Base-by-base conservation (phyloP, 208 protist genomes). In the Crithidia thermophila region DNA sequence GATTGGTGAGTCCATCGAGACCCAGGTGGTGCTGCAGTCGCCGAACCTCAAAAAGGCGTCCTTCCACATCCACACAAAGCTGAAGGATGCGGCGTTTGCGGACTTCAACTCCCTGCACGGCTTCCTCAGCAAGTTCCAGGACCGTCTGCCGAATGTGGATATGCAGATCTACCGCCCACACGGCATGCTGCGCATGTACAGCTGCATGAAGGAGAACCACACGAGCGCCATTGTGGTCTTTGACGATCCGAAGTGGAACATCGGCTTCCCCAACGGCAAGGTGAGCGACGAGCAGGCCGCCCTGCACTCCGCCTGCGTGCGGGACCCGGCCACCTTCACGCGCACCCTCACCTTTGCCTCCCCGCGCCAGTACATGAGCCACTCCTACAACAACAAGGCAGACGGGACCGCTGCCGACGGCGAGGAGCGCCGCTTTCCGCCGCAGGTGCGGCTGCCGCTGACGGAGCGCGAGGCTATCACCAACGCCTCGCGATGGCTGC, bases 11-110 rank as follows among this genome's bases (percentile, higher is more conserved):
- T 63, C 52, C 49, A 82, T 95, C 31, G 83, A 82, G 67, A 86
- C 80, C 2, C 87, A 93, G 66, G 90, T 95, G 46, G 82, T 93
- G 56, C 76, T 95, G 60, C 86, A 95, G 75, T 92, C 85, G n/a
- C 90, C 90, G 11, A 95, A 93, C 63, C 76, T 95, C 3, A 95
- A 95, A 73, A 95, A 95, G 72, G 90, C 83, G 6, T 95, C 90
- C 9, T 95, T 95, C 47, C 90, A 95, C 71, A 72, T 95, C 0
- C 90, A 95, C 77, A 95, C 85, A 4, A 87, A 89, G 52, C 75
- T 95, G 45, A 85, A 90, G 72, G 90, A 95, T 57, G 90, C 67
- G 13, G 90, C 90, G 23, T 95, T 95, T 63, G 78, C 64, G n/a
- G 90, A 95, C 62, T 95, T 84, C 69, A 59, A 89, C 52, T 85